phyloP scores from a whole-genome alignment of 148 eudicot species.

The Limonium bicolor region DNA sequence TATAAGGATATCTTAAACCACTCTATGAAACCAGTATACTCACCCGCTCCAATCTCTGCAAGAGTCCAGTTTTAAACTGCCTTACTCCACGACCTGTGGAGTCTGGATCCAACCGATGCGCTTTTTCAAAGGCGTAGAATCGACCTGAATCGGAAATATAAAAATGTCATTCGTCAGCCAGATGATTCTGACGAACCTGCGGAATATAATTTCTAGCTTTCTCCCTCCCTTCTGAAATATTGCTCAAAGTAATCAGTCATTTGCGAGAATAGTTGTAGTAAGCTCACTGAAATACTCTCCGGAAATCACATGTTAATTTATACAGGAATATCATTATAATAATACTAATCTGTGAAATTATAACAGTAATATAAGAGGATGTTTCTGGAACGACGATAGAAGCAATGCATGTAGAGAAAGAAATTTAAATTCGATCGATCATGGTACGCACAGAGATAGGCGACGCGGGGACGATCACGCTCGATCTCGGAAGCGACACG shows the following conservation, averaged over 20 bases:
- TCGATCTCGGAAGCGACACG: conserved; percentile 85
- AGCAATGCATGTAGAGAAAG: background rate
- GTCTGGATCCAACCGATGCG: conserved; percentile 48
- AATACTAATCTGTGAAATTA: too few relatives aligned
- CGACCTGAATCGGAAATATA: conserved; percentile 35
- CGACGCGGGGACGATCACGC: conserved; percentile 77
- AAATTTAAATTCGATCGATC: background rate
- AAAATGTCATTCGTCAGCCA: background rate
- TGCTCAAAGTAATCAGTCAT: background rate
- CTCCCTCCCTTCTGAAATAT: too few relatives aligned
- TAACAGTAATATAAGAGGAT: too few relatives aligned
- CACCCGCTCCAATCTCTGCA: conserved; percentile 61
- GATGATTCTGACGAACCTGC: background rate
- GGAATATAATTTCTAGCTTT: background rate
- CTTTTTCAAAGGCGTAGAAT: conserved; percentile 58
- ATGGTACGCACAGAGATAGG: conserved; percentile 63
- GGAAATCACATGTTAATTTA: too few relatives aligned
- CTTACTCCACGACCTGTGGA: conserved; percentile 78
- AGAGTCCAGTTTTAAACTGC: conserved; percentile 52
- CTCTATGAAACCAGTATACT: too few relatives aligned
- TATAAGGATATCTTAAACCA: too few relatives aligned
- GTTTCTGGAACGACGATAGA: background rate
- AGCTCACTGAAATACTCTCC: too few relatives aligned
- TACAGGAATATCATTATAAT: too few relatives aligned
- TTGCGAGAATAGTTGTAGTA: background rate